These are phyloP conservation scores for Nannochloropsis granulata DNA, from an alignment of 108 stramenopile species.

Conservation along the genomic window DNA sequence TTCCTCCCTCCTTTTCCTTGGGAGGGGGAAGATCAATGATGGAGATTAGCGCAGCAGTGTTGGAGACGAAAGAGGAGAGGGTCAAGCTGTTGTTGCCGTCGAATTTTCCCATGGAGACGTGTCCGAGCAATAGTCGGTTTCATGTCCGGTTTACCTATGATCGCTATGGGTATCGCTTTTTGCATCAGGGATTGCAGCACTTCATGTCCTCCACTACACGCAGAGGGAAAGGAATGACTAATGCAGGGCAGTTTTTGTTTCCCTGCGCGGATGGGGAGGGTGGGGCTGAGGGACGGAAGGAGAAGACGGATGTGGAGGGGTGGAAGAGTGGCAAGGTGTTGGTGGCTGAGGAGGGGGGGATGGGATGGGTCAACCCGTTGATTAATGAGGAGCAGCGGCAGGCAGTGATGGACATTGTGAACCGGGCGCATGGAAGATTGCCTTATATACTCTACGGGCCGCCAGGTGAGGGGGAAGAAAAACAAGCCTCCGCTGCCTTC, in stretches of 20 bases:
- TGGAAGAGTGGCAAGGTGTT: neutral
- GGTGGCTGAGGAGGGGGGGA: neutral
- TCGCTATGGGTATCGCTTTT: neutral
- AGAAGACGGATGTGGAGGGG: neutral
- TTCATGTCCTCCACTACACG: neutral
- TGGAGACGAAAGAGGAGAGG: neutral
- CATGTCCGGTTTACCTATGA: neutral
- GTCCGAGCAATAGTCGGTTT: neutral
- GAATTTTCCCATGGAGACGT: neutral
- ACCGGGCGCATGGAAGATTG: conserved; percentile 15
- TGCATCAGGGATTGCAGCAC: neutral
- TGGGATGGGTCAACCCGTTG: conserved; percentile 15
- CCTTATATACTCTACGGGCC: conserved; percentile 34
- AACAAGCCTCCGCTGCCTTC: too few species aligned
- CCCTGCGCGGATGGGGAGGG: neutral
- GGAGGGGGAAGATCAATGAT: neutral
- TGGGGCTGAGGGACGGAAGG: neutral
- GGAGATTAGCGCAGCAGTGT: neutral
- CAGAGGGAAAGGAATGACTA: neutral
- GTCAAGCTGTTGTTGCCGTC: neutral
- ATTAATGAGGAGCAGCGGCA: conserved; percentile 23
- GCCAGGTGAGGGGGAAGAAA: neutral
- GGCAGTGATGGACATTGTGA: conserved; percentile 27
- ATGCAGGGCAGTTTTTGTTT: neutral
- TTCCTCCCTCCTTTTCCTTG: neutral